Evolutionary conservation across 768 basidiomycete genomes (phyloP).

Genomic region (Dictyophora rubrovolvata): DNA sequence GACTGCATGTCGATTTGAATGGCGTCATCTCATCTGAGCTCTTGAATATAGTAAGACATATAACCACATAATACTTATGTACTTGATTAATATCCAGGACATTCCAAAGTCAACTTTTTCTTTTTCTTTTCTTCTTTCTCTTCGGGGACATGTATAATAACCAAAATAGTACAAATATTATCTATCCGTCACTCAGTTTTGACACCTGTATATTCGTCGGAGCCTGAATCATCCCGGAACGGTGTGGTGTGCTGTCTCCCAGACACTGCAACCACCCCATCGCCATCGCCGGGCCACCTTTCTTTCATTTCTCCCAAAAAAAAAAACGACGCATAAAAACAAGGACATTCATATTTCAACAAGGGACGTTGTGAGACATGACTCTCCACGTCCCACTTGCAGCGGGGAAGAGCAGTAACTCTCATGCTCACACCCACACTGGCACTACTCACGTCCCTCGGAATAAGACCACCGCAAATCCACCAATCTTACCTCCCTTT

Average conservation of each 20-base stretch:
- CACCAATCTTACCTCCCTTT: conserved; percentile 6
- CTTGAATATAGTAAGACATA: no score
- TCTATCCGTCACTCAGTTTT: background rate
- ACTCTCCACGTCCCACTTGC: background rate
- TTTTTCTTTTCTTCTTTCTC: no score
- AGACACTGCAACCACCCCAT: background rate
- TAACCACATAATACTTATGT: no score
- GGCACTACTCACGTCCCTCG: background rate
- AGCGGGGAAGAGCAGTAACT: background rate
- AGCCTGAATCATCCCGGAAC: background rate
- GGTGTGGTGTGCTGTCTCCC: background rate
- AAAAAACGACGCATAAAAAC: no score
- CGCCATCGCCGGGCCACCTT: background rate
- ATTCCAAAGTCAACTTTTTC: no score
- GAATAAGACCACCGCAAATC: background rate
- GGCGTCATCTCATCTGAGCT: no score
- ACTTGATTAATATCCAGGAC: no score
- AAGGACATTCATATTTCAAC: no score
- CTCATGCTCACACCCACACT: background rate
- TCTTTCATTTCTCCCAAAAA: background rate
- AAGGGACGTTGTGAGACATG: background rate
- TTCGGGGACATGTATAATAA: no score
- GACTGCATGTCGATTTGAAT: no score
- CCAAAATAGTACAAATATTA: no score
- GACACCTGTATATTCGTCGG: background rate